These are phyloP conservation scores for Boletus subluridellus DNA, from an alignment of 1,284 basidiomycete genomes.

Conservation along the genomic window DNA sequence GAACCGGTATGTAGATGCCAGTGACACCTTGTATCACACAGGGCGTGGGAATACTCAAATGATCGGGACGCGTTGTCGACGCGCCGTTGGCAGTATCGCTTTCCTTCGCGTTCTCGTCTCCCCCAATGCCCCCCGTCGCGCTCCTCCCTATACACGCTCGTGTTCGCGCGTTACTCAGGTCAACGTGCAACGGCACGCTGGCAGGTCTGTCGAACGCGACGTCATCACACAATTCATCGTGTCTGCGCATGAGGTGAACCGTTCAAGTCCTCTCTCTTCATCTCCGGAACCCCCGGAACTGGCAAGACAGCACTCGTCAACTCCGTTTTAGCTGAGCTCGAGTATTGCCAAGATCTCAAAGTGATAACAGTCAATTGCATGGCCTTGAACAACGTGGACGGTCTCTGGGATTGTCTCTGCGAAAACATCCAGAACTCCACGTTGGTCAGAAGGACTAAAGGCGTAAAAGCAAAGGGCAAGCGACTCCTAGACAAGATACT, in stretches of 20 bases:
- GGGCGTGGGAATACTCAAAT: conserved; percentile 9
- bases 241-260: conserved; percentile 16
- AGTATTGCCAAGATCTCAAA: conserved; percentile 38
- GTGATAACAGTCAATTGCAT: conserved; percentile 72
- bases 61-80: conserved; percentile 25
- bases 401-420: conserved; percentile 65
- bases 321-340: conserved; percentile 47
- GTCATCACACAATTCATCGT: conserved; percentile 56
- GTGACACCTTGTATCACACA: neutral
- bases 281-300: conserved; percentile 77
- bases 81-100: conserved; percentile 6
- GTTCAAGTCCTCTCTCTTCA: conserved; percentile 53
- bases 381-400: conserved; percentile 60
- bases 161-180: conserved; percentile 63
- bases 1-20: too few relatives aligned
- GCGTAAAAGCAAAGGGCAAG: conserved; percentile 38
- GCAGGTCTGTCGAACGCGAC: conserved; percentile 60
- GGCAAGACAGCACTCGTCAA: conserved; percentile 81
- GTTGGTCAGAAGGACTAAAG: conserved; percentile 39
- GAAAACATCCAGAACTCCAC: conserved; percentile 49
- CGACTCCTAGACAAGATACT: conserved; percentile 44
- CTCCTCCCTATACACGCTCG: conserved; percentile 60
- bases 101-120: conserved; percentile 48
- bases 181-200: conserved; percentile 61
- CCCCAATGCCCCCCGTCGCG: conserved; percentile 52